A percentile compares a stretch with the other conserved stretches of the same genome.
phyloP scores from a whole-genome alignment of 129 eudicot species.

The Dittrichia graveolens region DNA sequence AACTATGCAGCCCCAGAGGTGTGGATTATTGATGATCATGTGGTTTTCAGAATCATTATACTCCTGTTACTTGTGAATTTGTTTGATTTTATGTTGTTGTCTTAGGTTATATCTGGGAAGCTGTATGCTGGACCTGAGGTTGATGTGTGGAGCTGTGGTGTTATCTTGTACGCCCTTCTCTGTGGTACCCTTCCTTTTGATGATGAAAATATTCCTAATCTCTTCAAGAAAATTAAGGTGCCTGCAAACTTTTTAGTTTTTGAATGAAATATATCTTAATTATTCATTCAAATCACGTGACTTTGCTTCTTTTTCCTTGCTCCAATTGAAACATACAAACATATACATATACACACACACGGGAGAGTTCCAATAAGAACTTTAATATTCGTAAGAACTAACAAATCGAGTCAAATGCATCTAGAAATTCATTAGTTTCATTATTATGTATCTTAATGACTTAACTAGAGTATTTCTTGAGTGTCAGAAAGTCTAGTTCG shows the following conservation, averaged over 20 bases:
- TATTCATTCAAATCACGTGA: background rate
- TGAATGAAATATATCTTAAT: background rate
- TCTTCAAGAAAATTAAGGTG: constrained; percentile 97
- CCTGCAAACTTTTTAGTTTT: background rate
- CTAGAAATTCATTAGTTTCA: too few species aligned
- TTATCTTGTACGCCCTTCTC: constrained; percentile 93
- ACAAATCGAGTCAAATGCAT: too few species aligned
- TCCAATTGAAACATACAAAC: too few species aligned
- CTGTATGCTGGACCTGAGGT: constrained; percentile 98
- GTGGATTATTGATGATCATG: background rate
- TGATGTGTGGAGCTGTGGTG: constrained; percentile 99
- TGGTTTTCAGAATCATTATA: background rate
- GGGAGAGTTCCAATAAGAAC: too few species aligned
- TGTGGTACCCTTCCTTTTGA: constrained; percentile 99
- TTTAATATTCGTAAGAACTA: too few species aligned
- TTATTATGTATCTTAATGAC: too few species aligned
- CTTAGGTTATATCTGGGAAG: constrained; percentile 93
- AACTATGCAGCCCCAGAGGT: constrained; percentile 99
- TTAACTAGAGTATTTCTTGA: too few species aligned
- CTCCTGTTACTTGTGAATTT: background rate
- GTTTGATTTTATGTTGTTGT: background rate
- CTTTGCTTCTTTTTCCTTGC: too few species aligned
- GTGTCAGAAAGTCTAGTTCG: too few species aligned
- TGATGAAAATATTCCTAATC: constrained; percentile 96
- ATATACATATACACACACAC: too few species aligned